A percentile compares a stretch with the other conserved stretches of the same genome.
phyloP scores from a whole-genome alignment of 176 grass and related monocot species.

The Bonia amplexicaulis region DNA sequence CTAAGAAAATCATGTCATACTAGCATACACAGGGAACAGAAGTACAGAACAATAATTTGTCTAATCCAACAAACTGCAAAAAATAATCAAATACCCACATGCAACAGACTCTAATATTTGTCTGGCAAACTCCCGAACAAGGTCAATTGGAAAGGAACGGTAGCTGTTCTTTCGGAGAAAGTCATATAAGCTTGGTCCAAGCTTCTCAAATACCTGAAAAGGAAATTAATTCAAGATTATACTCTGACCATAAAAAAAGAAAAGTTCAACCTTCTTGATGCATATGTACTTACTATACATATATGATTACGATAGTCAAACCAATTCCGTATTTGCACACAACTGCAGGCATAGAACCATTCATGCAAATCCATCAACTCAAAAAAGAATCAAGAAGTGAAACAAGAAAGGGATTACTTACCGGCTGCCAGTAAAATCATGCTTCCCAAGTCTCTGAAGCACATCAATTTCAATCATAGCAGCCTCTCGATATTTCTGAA shows the following conservation, averaged over 20 bases:
- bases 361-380: conserved; percentile 79
- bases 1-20: neutral
- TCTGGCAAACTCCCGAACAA: conserved; percentile 80
- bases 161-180: conserved; percentile 83
- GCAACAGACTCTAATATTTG: conserved; percentile 94
- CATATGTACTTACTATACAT: conserved; percentile 99
- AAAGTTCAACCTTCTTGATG: conserved; percentile 35
- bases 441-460: conserved; percentile 75
- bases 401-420: conserved; percentile 45
- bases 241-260: conserved; percentile 7
- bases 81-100: conserved; percentile 45
- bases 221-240: conserved; percentile 29
- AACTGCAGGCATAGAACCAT: conserved; percentile 89
- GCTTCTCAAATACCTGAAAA: conserved; percentile 89
- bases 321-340: conserved; percentile 99
- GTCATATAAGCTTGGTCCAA: conserved; percentile 89
- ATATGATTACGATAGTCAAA: conserved; percentile 99
- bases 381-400: conserved; percentile 37
- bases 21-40: neutral
- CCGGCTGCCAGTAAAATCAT: conserved; percentile 73
- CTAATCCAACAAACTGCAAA: neutral
- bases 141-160: conserved; percentile 76
- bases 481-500: conserved; percentile 96
- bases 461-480: conserved; percentile 99
- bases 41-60: neutral